A percentile compares a stretch with the other conserved stretches of the same genome.
These are phyloP conservation scores for Pichia sorboxylosa DNA, from an alignment of 1,139 yeast genomes.

Conservation along the genomic window DNA sequence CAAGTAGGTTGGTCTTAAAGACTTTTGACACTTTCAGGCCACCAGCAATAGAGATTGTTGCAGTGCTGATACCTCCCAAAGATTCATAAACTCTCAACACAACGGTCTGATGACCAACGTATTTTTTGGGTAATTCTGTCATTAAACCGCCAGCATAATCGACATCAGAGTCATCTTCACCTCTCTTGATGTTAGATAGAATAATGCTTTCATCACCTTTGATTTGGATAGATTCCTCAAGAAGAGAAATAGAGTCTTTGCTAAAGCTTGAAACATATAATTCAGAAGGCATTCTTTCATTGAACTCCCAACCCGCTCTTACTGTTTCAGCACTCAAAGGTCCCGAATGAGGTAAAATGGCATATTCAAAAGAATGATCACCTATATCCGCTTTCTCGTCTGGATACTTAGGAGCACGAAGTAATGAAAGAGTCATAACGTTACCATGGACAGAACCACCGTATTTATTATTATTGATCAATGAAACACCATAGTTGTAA, in stretches of 20 bases:
- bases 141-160: slow-evolving; percentile 21
- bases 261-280: slow-evolving; percentile 11
- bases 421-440: slow-evolving; percentile 66
- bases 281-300: slow-evolving; percentile 31
- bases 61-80: slow-evolving; percentile 63
- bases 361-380: slow-evolving; percentile 68
- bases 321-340: slow-evolving; percentile 53
- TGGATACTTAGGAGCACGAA: slow-evolving; percentile 83
- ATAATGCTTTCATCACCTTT: slow-evolving; percentile 48
- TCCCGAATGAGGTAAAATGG: slow-evolving; percentile 73
- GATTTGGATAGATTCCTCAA: slow-evolving; percentile 20
- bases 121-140: slow-evolving; percentile 29
- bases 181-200: slow-evolving; percentile 71
- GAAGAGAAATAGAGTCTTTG: slow-evolving; percentile 6
- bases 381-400: slow-evolving; percentile 95
- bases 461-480: slow-evolving; percentile 76
- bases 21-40: slow-evolving; percentile 35
- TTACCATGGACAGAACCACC: slow-evolving; percentile 91
- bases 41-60: slow-evolving; percentile 31
- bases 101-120: slow-evolving; percentile 38
- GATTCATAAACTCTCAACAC: slow-evolving; percentile 75
- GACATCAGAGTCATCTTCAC: slow-evolving; percentile 67
- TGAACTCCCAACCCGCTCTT: slow-evolving; percentile 67
- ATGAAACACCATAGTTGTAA: slow-evolving; percentile 73
- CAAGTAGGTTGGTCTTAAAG: slow-evolving; percentile 57